A percentile compares a stretch with the other conserved stretches of the same genome.
These are phyloP conservation scores for Amaranthus palmeri DNA, from an alignment of 148 eudicot species.

Conservation along the genomic window DNA sequence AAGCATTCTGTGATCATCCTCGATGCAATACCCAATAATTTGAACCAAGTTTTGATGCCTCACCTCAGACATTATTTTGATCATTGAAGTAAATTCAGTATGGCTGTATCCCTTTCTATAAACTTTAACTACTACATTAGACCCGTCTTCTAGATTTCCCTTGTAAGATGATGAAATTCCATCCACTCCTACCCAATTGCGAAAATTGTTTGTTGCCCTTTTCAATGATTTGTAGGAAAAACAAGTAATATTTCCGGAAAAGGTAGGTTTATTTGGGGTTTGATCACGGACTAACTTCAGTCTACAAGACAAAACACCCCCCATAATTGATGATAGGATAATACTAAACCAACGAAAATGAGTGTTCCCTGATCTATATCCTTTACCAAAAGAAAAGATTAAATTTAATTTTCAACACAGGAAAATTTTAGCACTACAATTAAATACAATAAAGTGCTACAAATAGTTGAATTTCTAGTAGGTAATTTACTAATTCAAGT, in stretches of 20 bases:
- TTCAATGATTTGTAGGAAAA: neutral
- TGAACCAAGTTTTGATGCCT: slow-evolving; percentile 48
- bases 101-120: neutral
- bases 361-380: too few relatives aligned
- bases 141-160: slow-evolving; percentile 7
- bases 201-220: slow-evolving; percentile 6
- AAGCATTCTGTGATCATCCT: slow-evolving; percentile 36
- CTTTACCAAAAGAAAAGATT: too few relatives aligned
- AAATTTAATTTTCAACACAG: too few relatives aligned
- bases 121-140: neutral
- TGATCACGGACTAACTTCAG: neutral
- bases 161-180: neutral
- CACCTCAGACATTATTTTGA: slow-evolving; percentile 35
- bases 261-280: neutral
- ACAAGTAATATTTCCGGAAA: neutral
- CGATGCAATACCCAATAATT: slow-evolving; percentile 55
- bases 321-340: too few relatives aligned
- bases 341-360: too few relatives aligned
- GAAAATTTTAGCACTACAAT: too few relatives aligned
- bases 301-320: neutral
- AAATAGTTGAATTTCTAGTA: too few relatives aligned
- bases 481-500: too few relatives aligned
- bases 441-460: too few relatives aligned
- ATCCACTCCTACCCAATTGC: neutral
- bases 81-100: neutral